Conservation (phyloP, 2,329 filamentous ascomycete species). For the Cercospora brassicicola region DNA sequence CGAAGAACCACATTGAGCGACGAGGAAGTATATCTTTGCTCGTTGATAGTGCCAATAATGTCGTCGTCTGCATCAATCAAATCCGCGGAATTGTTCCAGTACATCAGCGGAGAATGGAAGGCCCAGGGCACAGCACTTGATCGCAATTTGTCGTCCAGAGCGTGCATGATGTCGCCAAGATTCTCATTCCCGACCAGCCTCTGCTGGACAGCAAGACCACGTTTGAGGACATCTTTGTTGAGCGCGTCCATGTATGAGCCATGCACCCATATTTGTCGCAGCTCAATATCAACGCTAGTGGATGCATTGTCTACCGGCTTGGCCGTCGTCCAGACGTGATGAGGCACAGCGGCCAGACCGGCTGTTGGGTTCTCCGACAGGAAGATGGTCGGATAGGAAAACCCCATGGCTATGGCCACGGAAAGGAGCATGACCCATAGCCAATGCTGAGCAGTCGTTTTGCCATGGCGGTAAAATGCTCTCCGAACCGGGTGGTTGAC, state of each 20-base stretch:
- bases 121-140: constrained; percentile 62
- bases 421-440: constrained; percentile 71
- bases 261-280: constrained; percentile 80
- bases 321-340: constrained; percentile 71
- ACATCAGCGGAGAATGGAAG: constrained; percentile 78
- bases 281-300: constrained; percentile 67
- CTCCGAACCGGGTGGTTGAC: constrained; percentile 65
- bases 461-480: constrained; percentile 68
- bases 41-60: constrained; percentile 69
- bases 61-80: constrained; percentile 62
- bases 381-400: constrained; percentile 74
- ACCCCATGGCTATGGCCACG: constrained; percentile 66
- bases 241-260: constrained; percentile 78
- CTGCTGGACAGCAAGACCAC: constrained; percentile 69
- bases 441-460: constrained; percentile 70
- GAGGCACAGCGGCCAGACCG: constrained; percentile 69
- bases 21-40: constrained; percentile 61
- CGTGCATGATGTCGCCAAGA: constrained; percentile 24
- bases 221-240: constrained; percentile 62
- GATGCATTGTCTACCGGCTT: constrained; percentile 37
- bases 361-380: constrained; percentile 70
- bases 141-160: constrained; percentile 30
- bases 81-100: constrained; percentile 68
- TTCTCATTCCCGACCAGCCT: constrained; percentile 59
- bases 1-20: constrained; percentile 72